Percentiles rank a stretch among this genome's conserved stretches.
phyloP scores from a whole-genome alignment of 2,329 filamentous ascomycete species.

The Tolypocladium endophyticum region DNA sequence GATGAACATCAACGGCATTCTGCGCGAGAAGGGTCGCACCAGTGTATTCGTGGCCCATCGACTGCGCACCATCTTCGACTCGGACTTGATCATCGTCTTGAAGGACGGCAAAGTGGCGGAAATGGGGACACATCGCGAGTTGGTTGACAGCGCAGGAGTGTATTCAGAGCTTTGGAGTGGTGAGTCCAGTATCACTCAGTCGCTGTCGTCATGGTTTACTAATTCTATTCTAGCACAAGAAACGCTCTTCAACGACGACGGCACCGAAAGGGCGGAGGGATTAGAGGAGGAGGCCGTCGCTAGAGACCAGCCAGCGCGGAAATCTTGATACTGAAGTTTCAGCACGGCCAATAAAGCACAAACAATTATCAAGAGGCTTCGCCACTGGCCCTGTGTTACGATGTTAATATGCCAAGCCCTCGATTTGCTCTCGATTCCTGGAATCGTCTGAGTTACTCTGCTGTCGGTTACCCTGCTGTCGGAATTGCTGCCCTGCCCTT shows the following conservation, averaged over 20 bases:
- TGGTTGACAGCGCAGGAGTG: conserved; percentile 68
- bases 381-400: not conserved
- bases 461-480: no score
- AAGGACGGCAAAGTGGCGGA: conserved; percentile 79
- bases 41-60: conserved; percentile 94
- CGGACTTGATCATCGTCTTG: conserved; percentile 85
- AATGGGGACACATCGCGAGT: conserved; percentile 73
- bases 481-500: no score
- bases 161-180: conserved; percentile 89
- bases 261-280: conserved; percentile 26
- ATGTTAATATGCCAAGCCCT: no score
- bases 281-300: conserved; percentile 10
- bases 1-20: conserved; percentile 83
- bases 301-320: not conserved
- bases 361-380: not conserved
- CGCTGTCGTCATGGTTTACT: not conserved
- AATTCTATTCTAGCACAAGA: conserved; percentile 43
- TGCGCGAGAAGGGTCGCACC: conserved; percentile 78
- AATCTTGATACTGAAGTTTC: not conserved
- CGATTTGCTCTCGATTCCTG: no score
- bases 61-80: conserved; percentile 85
- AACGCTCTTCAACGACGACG: conserved; percentile 41
- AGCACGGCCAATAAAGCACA: not conserved
- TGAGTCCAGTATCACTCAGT: conserved; percentile 32
- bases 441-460: no score